These are phyloP conservation scores for Debaryomyces psychrophilus DNA, from an alignment of 1,139 yeast species.

Conservation along the genomic window DNA sequence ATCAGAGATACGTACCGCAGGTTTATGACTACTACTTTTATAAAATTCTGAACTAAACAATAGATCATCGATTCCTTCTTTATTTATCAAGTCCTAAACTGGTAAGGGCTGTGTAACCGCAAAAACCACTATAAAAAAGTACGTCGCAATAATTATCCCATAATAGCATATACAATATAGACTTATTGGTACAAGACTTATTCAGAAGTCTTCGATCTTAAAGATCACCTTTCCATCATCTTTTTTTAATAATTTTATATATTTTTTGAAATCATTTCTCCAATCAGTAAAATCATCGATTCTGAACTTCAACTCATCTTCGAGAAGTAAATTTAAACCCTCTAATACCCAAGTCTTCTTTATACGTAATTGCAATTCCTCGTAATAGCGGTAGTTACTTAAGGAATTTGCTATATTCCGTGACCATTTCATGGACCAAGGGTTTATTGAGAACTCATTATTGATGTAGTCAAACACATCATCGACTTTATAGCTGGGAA, in stretches of 20 bases:
- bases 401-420: slow-evolving; percentile 33
- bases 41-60: neutral
- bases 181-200: neutral
- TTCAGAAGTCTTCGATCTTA: slow-evolving; percentile 41
- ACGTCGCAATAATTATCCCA: neutral
- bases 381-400: slow-evolving; percentile 41
- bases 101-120: slow-evolving; percentile 1
- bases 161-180: neutral
- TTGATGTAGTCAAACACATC: slow-evolving; percentile 28
- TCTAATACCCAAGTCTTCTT: slow-evolving; percentile 37
- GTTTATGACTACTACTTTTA: neutral
- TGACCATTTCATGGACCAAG: slow-evolving; percentile 44
- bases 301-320: slow-evolving; percentile 33
- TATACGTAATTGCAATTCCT: slow-evolving; percentile 33
- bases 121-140: neutral
- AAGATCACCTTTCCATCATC: slow-evolving; percentile 43
- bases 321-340: slow-evolving; percentile 33
- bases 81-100: slow-evolving; percentile 1
- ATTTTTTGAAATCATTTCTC: slow-evolving; percentile 37
- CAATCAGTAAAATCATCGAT: slow-evolving; percentile 42
- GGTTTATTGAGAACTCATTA: slow-evolving; percentile 13
- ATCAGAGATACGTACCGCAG: neutral
- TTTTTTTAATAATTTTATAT: slow-evolving; percentile 28
- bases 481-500: slow-evolving; percentile 42
- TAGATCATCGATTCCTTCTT: slow-evolving; percentile 1